These are phyloP conservation scores for Kodamaea restingae DNA, from an alignment of 805 yeast genomes.

Conservation along the genomic window DNA sequence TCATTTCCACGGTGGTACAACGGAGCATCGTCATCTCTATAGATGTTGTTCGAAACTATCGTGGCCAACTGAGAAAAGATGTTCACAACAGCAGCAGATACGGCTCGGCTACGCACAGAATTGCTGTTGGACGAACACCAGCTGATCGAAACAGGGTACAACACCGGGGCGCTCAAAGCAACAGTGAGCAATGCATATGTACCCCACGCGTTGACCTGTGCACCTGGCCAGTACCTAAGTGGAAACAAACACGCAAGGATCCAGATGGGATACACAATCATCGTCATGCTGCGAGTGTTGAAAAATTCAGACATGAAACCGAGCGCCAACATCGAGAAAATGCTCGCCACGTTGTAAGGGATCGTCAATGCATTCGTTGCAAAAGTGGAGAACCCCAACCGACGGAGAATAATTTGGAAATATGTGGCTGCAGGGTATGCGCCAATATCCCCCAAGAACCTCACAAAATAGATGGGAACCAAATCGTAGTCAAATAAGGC, in stretches of 20 bases:
- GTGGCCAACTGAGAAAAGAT: conserved; percentile 59
- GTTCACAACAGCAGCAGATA: conserved; percentile 64
- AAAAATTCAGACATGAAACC: conserved; percentile 23
- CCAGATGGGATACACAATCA: conserved; percentile 15
- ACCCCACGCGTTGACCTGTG: conserved; percentile 41
- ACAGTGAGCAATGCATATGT: conserved; percentile 38
- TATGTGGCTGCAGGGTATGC: conserved; percentile 15
- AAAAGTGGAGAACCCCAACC: conserved; percentile 50
- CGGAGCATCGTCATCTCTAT: conserved; percentile 56
- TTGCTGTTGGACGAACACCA: conserved; percentile 64
- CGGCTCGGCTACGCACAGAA: conserved; percentile 58
- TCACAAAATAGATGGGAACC: conserved; percentile 25
- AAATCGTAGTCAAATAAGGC: conserved; percentile 24
- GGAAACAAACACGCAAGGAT: conserved; percentile 21
- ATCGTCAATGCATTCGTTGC: conserved; percentile 50
- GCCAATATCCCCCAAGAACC: conserved; percentile 21
- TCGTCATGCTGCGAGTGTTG: conserved; percentile 17
- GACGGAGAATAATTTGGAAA: conserved; percentile 12
- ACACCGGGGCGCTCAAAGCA: conserved; percentile 42
- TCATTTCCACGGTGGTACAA: conserved; percentile 56
- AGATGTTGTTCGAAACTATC: conserved; percentile 55
- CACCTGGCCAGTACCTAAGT: conserved; percentile 40
- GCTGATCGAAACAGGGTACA: conserved; percentile 53
- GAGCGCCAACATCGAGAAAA: conserved; percentile 18
- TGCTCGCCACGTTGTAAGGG: conserved; percentile 39